Evolutionary conservation across 176 grass and related monocot genomes (phyloP), one percentile per base, ranked within the genome.

Genomic region (Oryza punctata): DNA sequence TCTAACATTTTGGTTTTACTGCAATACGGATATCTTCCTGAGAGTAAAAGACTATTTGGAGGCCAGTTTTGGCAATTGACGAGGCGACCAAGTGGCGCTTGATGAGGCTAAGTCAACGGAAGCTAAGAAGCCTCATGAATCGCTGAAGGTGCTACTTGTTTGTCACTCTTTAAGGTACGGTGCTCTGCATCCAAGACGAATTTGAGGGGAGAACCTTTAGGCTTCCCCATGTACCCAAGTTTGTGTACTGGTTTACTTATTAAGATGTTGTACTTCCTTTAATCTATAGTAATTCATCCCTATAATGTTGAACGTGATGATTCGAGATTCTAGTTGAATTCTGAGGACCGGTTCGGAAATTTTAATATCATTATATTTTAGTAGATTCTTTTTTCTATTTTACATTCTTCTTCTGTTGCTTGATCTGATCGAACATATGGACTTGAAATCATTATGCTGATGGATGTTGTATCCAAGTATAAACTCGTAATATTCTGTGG

Each of bases 251-350:
- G 41, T 92, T 89, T 86, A 86, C 78, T 82, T 88, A 80, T 82
- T 88, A 80, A 72, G 70, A 69, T 89, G 79, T 78, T 92, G 86
- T 89, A 89, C 79, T 92, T 82, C 83, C 65, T 78, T 78, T 67
- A 71, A 74, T 78, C 32, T 86, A 76, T 92, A 84, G 87, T 75
- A 77, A 84, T 76, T 72, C 76, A 52, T 76, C 44, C 27, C 66
- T 70, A 70, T 69, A 79, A 85, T 88, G 82, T 85, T 69, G 67
- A 69, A 88, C 76, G 57, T 7, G 23, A 69, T 88, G 43, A 78
- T 86, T 88, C 21, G 60, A 43, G 50, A 63, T 82, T 64, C 73
- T 91, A 67, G 83, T 79, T 73, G 64, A 85, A 85, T 73, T 84
- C 18, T 28, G 47, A 73, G 78, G 61, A 67, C 65, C 15, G 1